Conservation (phyloP, 768 basidiomycete species). For the Sporobolomyces roseus region DNA sequence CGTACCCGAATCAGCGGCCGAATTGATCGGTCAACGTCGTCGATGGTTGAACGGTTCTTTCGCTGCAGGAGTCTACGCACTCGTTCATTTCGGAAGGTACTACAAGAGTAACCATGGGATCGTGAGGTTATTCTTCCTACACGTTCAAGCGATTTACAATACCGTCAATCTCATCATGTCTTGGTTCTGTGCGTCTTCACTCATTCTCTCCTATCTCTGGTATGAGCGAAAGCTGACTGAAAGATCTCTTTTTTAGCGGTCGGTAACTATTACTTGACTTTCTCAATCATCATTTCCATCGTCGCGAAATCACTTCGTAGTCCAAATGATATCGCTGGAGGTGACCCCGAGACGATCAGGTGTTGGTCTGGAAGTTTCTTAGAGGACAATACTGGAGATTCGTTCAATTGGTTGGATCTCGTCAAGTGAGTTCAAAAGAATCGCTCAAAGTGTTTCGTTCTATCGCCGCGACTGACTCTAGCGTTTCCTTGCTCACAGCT, state of each 20-base stretch:
- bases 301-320: conserved; percentile 36
- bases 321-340: conserved; percentile 39
- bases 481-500: conserved; percentile 10
- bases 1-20: conserved; percentile 69
- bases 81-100: conserved; percentile 64
- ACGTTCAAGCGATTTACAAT: conserved; percentile 87
- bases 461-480: neutral
- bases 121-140: conserved; percentile 93
- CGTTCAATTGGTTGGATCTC: conserved; percentile 40
- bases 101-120: conserved; percentile 82
- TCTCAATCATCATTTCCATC: conserved; percentile 39
- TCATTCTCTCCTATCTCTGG: too few species aligned
- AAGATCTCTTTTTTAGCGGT: conserved; percentile 15
- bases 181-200: conserved; percentile 62
- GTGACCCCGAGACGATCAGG: conserved; percentile 27
- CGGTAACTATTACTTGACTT: conserved; percentile 43
- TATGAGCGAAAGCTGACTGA: neutral
- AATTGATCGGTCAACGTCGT: conserved; percentile 89
- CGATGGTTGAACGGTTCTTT: conserved; percentile 97
- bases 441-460: neutral
- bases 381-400: conserved; percentile 30
- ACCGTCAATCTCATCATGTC: conserved; percentile 77
- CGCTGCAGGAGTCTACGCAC: conserved; percentile 61
- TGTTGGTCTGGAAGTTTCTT: conserved; percentile 44
- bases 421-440: conserved; percentile 29